Evolutionary conservation across 2,329 filamentous ascomycete species (phyloP), one percentile per base, ranked within the genome.

Genomic region (Zasmidium cellare): DNA sequence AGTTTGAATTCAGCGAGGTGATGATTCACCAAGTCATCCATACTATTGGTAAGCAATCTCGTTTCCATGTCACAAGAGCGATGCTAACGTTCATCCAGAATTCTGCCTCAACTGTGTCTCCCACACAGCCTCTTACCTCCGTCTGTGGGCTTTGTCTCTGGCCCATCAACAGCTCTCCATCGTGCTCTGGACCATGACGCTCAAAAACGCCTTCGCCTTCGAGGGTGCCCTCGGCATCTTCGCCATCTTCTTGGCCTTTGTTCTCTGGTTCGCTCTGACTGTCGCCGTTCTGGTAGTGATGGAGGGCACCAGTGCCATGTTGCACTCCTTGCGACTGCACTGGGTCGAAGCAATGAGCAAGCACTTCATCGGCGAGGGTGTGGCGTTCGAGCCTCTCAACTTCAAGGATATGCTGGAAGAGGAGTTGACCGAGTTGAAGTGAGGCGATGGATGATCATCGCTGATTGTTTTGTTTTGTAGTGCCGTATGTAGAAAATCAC

Each of bases 11-110:
- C 74, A 86, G 89, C 59, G 94, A 99, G 75, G 85, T 92, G 63
- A 97, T 99, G 92, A 99, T 99, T 72, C 94, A 99, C 78, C 94
- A 99, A 76, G 86, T 97, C 73, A 99, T 99, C 71, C 96, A 97
- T 80, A 97, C 93, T 18, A 97, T 97, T 71, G 92, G 90, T 93
- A 86, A 77, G 88, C 77, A 38, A 35, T 28, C 24, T 19, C 41
- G 14, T 16, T 16, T 51, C 25, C 3, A 12, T 18, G 46, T 12
- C 47, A 47, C 22, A 35, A 50, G 19, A 16, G 22, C 56, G 22
- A 48, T 49, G 41, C 58, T 46, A 24, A 52, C 62, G 62, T 66
- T 55, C 25, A 28, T 55, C 9, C 66, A 92, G 91, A 99, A 83
- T 99, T 99, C 81, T 99, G 94, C 74, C 84, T 99, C 69, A 99